Percentiles rank a stretch among this genome's conserved stretches.
Evolutionary conservation across 2,329 filamentous ascomycete species (phyloP).

Genomic region (Lecanosticta acicola): DNA sequence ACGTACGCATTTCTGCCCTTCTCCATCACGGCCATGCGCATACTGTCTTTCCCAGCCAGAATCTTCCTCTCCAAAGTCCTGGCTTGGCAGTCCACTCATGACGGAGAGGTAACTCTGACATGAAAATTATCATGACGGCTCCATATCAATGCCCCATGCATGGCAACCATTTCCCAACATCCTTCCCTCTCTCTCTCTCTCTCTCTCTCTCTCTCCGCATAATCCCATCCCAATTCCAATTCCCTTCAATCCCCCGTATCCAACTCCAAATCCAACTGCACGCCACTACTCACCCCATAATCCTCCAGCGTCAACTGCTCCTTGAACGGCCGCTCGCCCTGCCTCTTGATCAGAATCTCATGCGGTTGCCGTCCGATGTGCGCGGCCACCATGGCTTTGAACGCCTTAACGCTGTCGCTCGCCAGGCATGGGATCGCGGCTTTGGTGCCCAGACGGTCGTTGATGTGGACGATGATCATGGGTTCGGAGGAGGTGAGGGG

Average conservation of each 20-base stretch:
- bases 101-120: no score
- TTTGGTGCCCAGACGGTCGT: conserved; percentile 94
- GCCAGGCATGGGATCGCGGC: conserved; percentile 85
- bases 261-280: conserved; percentile 51
- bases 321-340: conserved; percentile 90
- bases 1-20: no score
- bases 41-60: no score
- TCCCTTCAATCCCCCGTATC: conserved; percentile 35
- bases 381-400: conserved; percentile 88
- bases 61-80: no score
- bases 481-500: conserved; percentile 53
- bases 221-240: no score
- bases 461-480: conserved; percentile 92
- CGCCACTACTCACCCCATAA: conserved; percentile 90
- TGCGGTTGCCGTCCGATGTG: conserved; percentile 83
- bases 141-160: no score
- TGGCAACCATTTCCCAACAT: no score
- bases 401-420: conserved; percentile 74
- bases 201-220: no score
- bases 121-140: no score
- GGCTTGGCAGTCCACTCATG: no score
- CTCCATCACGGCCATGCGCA: no score
- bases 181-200: no score
- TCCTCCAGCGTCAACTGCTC: conserved; percentile 81
- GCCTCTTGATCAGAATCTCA: conserved; percentile 85